phyloP scores from a whole-genome alignment of 2,329 filamentous ascomycete genomes.

The Stagonosporopsis rhizophila region DNA sequence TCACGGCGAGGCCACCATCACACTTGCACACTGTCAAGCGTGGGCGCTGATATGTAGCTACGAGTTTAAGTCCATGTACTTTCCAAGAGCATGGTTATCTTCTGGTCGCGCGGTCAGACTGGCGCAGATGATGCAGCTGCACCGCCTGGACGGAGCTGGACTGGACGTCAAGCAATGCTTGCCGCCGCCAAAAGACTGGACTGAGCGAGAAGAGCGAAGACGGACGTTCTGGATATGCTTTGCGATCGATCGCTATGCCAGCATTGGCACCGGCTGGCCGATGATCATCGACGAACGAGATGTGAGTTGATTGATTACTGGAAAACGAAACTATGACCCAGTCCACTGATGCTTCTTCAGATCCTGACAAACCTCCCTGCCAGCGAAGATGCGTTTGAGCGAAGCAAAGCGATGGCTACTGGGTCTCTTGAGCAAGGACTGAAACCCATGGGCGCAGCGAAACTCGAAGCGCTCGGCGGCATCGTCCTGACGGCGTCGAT shows the following conservation, averaged over 20 bases:
- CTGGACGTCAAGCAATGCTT: slow-evolving; percentile 93
- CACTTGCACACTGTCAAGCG: slow-evolving; percentile 83
- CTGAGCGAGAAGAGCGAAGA: slow-evolving; percentile 87
- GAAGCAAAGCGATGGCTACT: slow-evolving; percentile 76
- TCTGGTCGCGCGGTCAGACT: slow-evolving; percentile 82
- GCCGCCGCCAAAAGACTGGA: slow-evolving; percentile 88
- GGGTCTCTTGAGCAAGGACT: slow-evolving; percentile 74
- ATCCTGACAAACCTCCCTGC: slow-evolving; percentile 85
- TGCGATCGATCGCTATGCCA: slow-evolving; percentile 88
- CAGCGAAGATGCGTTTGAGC: slow-evolving; percentile 83
- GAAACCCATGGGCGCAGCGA: slow-evolving; percentile 72
- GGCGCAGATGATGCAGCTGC: slow-evolving; percentile 89
- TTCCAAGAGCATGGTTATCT: slow-evolving; percentile 93
- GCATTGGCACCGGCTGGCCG: slow-evolving; percentile 96
- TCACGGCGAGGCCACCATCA: slow-evolving; percentile 88
- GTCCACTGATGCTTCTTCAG: slow-evolving; percentile 41
- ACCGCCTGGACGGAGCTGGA: slow-evolving; percentile 81
- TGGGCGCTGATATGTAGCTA: slow-evolving; percentile 82
- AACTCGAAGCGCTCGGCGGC: slow-evolving; percentile 78
- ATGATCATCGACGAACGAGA: slow-evolving; percentile 93
- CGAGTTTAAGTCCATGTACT: slow-evolving; percentile 98
- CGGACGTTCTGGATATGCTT: slow-evolving; percentile 97
- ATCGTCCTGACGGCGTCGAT: slow-evolving; percentile 86
- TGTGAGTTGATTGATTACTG: slow-evolving; percentile 51
- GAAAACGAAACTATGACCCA: too few relatives aligned